Evolutionary conservation across 2,329 filamentous ascomycete genomes (phyloP).

Genomic region (Chaetomium sp.): DNA sequence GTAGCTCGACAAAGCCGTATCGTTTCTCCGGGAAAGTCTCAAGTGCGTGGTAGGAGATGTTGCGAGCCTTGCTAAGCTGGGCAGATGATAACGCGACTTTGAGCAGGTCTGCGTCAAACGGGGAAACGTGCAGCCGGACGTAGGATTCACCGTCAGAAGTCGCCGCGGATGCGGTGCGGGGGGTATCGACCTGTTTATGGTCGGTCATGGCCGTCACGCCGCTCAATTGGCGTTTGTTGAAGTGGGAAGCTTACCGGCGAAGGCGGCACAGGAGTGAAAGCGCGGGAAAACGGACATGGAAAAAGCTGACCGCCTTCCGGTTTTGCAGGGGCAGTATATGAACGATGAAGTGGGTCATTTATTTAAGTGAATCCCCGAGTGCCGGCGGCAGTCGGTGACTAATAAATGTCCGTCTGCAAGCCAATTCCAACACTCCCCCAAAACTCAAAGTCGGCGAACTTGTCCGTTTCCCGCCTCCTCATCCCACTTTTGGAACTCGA

Average conservation of each 20-base stretch:
- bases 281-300: not conserved
- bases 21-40: slow-evolving; percentile 83
- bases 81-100: slow-evolving; percentile 64
- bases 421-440: too few relatives aligned
- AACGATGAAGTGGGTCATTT: not conserved
- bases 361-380: not conserved
- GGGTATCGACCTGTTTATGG: not conserved
- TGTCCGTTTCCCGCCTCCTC: too few relatives aligned
- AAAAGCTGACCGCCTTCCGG: slow-evolving; percentile 4
- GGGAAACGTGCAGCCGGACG: slow-evolving; percentile 77
- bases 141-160: slow-evolving; percentile 25
- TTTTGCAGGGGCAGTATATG: not conserved
- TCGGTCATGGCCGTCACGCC: slow-evolving; percentile 10
- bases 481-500: too few relatives aligned
- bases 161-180: not conserved
- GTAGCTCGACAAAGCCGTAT: slow-evolving; percentile 87
- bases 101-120: slow-evolving; percentile 70
- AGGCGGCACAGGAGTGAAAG: not conserved
- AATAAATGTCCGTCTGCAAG: too few relatives aligned
- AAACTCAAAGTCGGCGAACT: too few relatives aligned
- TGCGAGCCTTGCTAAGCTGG: slow-evolving; percentile 59
- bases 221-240: not conserved
- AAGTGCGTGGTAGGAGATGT: slow-evolving; percentile 81
- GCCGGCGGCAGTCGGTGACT: too few relatives aligned
- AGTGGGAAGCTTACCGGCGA: not conserved